Evolutionary conservation across 2,329 filamentous ascomycete genomes (phyloP).

Genomic region (Ceratocystis albifundus): DNA sequence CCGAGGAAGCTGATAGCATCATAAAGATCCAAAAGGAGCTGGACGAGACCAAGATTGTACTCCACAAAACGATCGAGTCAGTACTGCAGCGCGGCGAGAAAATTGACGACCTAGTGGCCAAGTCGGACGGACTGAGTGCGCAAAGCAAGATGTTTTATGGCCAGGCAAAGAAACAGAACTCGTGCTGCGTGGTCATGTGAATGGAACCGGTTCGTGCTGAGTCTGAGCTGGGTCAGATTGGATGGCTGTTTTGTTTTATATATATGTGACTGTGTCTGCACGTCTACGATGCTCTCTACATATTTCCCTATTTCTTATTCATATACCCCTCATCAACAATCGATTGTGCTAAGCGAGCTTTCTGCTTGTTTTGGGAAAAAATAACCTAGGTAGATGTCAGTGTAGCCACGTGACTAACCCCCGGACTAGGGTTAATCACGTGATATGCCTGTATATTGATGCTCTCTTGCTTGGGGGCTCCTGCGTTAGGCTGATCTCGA

Average conservation of each 20-base stretch:
- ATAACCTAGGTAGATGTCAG: background rate
- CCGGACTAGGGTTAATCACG: background rate
- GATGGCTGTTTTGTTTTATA: background rate
- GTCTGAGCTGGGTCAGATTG: background rate
- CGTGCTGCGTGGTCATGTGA: slow-evolving; percentile 62
- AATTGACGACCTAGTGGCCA: slow-evolving; percentile 84
- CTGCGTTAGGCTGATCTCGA: background rate
- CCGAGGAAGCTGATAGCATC: slow-evolving; percentile 79
- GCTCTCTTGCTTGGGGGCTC: no score
- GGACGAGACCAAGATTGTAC: slow-evolving; percentile 91
- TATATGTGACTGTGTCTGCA: slow-evolving; percentile 1
- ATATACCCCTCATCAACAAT: slow-evolving; percentile 20
- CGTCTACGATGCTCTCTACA: background rate
- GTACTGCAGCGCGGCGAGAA: slow-evolving; percentile 85
- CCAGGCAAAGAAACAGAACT: slow-evolving; percentile 70
- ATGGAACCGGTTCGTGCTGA: background rate
- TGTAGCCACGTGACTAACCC: background rate
- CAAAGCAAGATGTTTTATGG: slow-evolving; percentile 98
- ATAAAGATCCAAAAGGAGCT: slow-evolving; percentile 93
- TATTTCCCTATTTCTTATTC: slow-evolving; percentile 13
- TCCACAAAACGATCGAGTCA: slow-evolving; percentile 93
- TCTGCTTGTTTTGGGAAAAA: no score
- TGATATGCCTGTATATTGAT: background rate
- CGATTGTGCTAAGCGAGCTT: background rate
- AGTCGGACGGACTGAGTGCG: slow-evolving; percentile 79